A percentile compares a stretch with the other conserved stretches of the same genome.
phyloP scores from a whole-genome alignment of 73 alveolate species.

The Paramecium octaurelia region DNA sequence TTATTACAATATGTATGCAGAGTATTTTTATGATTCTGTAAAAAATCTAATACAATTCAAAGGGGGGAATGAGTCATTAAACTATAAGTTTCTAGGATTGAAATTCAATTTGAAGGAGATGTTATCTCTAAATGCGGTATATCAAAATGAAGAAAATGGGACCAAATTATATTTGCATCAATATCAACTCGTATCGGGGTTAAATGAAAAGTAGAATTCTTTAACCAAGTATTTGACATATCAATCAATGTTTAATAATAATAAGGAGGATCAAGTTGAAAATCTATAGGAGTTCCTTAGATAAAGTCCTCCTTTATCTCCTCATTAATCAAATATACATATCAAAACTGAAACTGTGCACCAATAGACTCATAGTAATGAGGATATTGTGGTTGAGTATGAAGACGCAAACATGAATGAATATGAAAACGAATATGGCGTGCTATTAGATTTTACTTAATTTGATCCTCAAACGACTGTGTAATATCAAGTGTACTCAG shows the following conservation, averaged over 20 bases:
- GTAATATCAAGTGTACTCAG: conserved; percentile 15
- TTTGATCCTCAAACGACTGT: background rate
- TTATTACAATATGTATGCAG: conserved; percentile 16
- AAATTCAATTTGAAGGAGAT: background rate
- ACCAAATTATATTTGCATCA: background rate
- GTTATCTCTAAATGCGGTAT: background rate
- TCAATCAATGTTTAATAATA: background rate
- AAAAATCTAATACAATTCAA: background rate
- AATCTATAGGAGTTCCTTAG: background rate
- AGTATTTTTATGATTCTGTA: conserved; percentile 13
- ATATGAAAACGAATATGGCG: background rate
- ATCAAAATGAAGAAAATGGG: background rate
- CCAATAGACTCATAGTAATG: background rate
- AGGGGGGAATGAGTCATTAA: background rate
- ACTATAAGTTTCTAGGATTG: background rate
- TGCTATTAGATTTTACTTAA: background rate
- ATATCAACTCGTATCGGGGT: background rate
- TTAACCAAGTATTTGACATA: background rate
- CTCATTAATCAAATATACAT: background rate
- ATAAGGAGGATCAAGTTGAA: background rate
- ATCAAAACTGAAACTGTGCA: background rate
- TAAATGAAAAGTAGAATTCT: background rate
- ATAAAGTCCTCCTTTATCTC: background rate
- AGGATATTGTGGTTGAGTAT: background rate
- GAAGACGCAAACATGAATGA: background rate